phyloP scores from a whole-genome alignment of 1,139 yeast species.

The Candida tetrigidarum region DNA sequence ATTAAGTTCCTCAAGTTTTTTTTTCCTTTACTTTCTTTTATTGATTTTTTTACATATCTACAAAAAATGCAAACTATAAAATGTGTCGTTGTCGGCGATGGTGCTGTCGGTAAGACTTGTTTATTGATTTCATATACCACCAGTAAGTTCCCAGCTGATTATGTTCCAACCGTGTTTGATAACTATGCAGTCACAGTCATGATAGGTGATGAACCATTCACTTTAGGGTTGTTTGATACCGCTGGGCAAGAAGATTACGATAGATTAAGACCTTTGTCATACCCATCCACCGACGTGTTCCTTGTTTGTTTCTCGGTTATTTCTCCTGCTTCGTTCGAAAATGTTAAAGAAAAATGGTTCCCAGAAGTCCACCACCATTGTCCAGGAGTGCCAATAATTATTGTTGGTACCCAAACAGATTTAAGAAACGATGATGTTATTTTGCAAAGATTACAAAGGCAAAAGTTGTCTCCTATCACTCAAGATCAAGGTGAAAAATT shows the following conservation, averaged over 20 bases:
- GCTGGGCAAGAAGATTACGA: constrained; percentile 97
- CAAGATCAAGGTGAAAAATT: constrained; percentile 89
- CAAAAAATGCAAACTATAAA: constrained; percentile 77
- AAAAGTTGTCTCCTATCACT: constrained; percentile 84
- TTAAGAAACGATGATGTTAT: constrained; percentile 92
- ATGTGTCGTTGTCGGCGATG: constrained; percentile 97
- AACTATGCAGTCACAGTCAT: constrained; percentile 88
- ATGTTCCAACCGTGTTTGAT: constrained; percentile 93
- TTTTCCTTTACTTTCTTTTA: not conserved
- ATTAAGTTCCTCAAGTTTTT: not conserved
- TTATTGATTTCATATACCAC: constrained; percentile 89
- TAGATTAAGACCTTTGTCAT: constrained; percentile 85
- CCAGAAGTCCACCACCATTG: constrained; percentile 91
- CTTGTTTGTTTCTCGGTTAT: constrained; percentile 86
- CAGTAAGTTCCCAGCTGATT: constrained; percentile 93
- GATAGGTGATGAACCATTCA: constrained; percentile 80
- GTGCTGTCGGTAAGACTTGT: constrained; percentile 96
- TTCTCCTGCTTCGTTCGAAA: constrained; percentile 79
- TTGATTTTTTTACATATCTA: not conserved
- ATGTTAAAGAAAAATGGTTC: constrained; percentile 77
- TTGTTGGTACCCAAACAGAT: constrained; percentile 96
- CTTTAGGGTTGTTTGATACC: constrained; percentile 95
- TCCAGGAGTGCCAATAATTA: constrained; percentile 84
- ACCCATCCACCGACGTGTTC: constrained; percentile 92
- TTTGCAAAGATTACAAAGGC: constrained; percentile 86